Evolutionary conservation across 2,329 filamentous ascomycete species (phyloP), one percentile per base, ranked within the genome.

Genomic region (Microcyclospora tardicrescens): DNA sequence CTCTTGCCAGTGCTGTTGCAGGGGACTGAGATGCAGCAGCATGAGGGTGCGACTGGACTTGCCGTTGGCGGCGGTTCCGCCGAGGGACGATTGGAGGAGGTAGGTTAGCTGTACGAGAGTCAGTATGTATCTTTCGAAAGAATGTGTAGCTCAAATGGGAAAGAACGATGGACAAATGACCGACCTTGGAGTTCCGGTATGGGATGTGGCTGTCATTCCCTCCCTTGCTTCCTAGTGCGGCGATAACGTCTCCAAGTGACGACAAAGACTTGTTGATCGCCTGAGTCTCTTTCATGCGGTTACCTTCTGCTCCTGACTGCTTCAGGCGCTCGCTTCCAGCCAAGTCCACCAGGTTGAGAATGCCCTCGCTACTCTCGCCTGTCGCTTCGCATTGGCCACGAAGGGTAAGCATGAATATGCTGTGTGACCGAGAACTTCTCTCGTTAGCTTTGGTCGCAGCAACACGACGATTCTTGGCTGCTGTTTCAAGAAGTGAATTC

Each of bases 371-470:
- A 12, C 76, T 78, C 62, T 95, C 85, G 10, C 78, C 80, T 0
- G 84, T 93, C 31, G 80, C 75, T 15, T 65, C 66, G 51, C 93
- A 94, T 35, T 69, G 64, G 5, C 77, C 77, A 3, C 67, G 68
- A 1, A 81, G 64, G 42, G 74, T 78, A 39, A 98, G 72, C 41
- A 96, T 93, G 57, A 98, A 96, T 36, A 98, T 86, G 1, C 84
- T 94, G 64, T 98, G 91, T 27, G 85, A 94, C 36, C 93, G 81
- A 10, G 86, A 94, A 0, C 85, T 94, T 34, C 87, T 77, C 65
- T 93, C 85, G 63, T 98, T 98, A 45, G 91, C 85, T 58, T 93
- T 95, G n/a, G 91, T 98, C 0, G 91, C 86, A 1, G 91, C 91
- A 3, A 95, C 87, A 9, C 83, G 89, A 12, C 91, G 77, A 62